These are phyloP conservation scores for Quercus suber DNA, from an alignment of 306 rosid species.

Conservation along the genomic window DNA sequence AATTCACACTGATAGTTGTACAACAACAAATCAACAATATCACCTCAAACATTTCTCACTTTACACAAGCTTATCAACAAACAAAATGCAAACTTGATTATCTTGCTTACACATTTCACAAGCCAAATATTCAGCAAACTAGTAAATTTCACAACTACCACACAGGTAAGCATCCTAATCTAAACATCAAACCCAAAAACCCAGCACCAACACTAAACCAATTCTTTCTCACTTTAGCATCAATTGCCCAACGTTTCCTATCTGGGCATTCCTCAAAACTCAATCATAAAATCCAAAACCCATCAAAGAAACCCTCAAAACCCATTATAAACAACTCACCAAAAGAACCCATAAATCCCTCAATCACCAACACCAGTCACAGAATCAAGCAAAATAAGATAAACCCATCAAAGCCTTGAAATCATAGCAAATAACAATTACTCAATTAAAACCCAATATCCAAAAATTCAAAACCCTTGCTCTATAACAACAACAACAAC, in stretches of 20 bases:
- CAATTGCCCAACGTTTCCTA: neutral
- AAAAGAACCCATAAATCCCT: too few relatives aligned
- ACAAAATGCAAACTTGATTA: neutral
- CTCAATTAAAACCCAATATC: neutral
- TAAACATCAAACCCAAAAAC: too few relatives aligned
- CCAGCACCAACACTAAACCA: too few relatives aligned
- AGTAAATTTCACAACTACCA: neutral
- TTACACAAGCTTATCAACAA: neutral
- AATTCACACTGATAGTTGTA: neutral
- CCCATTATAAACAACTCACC: neutral
- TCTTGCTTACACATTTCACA: neutral
- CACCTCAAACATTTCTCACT: neutral
- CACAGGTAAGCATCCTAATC: neutral
- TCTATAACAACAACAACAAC: neutral
- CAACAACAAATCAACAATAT: neutral
- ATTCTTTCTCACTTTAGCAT: too few relatives aligned
- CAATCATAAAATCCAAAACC: neutral
- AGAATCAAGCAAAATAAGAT: neutral
- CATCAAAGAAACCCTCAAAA: neutral
- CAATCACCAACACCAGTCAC: neutral
- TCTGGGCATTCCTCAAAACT: neutral
- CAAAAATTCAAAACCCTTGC: neutral
- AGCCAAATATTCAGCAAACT: neutral
- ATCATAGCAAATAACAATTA: neutral
- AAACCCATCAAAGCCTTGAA: neutral